phyloP scores from a whole-genome alignment of 1,284 basidiomycete species.

The Apiotrichum sp. region DNA sequence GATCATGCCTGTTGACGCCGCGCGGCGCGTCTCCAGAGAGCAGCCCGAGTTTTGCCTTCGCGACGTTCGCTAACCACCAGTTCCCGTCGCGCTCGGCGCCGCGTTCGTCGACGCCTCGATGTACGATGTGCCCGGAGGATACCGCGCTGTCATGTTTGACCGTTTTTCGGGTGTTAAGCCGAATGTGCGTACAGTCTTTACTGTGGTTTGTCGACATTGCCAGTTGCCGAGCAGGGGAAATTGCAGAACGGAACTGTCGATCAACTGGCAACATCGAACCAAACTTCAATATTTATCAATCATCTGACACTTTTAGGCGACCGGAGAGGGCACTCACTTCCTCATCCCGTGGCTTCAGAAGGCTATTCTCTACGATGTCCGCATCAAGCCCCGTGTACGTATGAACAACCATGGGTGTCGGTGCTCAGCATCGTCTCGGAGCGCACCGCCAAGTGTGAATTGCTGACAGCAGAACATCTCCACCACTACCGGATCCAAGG shows the following conservation, averaged over 20 bases:
- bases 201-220: no score
- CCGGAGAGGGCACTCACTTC: slow-evolving; percentile 94
- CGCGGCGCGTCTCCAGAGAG: neutral
- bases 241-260: neutral
- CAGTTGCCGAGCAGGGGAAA: neutral
- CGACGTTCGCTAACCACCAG: slow-evolving; percentile 46
- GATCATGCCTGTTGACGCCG: neutral
- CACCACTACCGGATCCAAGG: slow-evolving; percentile 53
- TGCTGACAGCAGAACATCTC: slow-evolving; percentile 70
- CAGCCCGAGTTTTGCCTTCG: neutral
- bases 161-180: slow-evolving; percentile 88
- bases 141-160: slow-evolving; percentile 96
- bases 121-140: slow-evolving; percentile 86
- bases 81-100: slow-evolving; percentile 66
- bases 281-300: no score
- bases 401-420: no score
- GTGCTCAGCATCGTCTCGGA: no score
- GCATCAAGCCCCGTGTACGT: slow-evolving; percentile 71
- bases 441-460: no score
- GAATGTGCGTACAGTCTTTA: slow-evolving; percentile 50
- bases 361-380: slow-evolving; percentile 94
- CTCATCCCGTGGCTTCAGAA: slow-evolving; percentile 90
- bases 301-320: slow-evolving; percentile 53
- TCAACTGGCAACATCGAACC: neutral
- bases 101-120: slow-evolving; percentile 67